Base-by-base conservation (phyloP, 768 basidiomycete genomes). In the Tulasnella sp. region DNA sequence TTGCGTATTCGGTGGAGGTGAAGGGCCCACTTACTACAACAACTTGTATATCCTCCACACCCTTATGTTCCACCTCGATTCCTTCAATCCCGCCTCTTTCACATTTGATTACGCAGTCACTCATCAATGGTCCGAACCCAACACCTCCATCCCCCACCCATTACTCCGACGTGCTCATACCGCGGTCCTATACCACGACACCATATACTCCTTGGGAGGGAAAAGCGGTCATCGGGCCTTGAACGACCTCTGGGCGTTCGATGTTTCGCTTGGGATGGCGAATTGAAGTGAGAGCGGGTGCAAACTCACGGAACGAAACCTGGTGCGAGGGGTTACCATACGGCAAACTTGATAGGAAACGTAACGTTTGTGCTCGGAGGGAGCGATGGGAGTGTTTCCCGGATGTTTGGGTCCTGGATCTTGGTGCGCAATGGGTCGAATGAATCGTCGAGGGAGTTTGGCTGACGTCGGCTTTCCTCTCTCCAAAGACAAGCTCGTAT, bases 311-410 rank as follows among this genome's bases (percentile, higher is more conserved):
- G 92, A 0, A 37, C 37, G 2, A 37, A 37, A 37, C 37, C 37
- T 37, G 37, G 37, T 37, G 37, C 37, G 37, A 37, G 95, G 78
- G 97, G 96, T 0, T 99, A 98, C 84, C 96, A 97, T 86, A 94
- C 95, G 0, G 94, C 96, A 46, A 97, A 96, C 84, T 87, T 98
- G 41, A 90, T 98, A 40, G 90, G 60, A 48, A 44, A 34, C 81
- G 89, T 93, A 80, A 96, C 97, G 93, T 89, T 98, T 72, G 88
- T 98, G 42, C 88, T 96, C 41, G 97, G 97, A 1, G 97, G 97
- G 1, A 96, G 95, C 82, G 96, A 98, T 85, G 96, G 96, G 93
- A 95, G 82, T 94, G 93, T 79, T 98, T 96, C 84, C 92, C 91
- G 20, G 95, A 98, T 84, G 90, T 98, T 0, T 96, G 94, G 92